Base-by-base conservation (phyloP, 768 basidiomycete species). In the Boletales sp. region DNA sequence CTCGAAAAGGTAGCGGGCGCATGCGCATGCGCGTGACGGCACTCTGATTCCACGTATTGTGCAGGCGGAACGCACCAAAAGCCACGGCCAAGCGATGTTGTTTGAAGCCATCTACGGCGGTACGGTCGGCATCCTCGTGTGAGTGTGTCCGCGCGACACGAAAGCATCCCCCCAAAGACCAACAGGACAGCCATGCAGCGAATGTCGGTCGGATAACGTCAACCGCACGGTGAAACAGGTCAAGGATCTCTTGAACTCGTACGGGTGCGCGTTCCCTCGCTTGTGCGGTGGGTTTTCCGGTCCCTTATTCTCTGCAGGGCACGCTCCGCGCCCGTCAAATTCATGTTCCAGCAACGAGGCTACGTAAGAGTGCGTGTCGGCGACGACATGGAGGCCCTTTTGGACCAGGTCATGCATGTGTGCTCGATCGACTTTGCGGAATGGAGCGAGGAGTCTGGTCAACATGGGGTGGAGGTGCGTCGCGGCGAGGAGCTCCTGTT, bases 71-170 rank as follows among this genome's bases (percentile, higher is more conserved):
- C 76, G 76, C n/a, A 70, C 65, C 43, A 80, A 76, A 45, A 76
- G 74, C 18, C 67, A 68, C 17, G 83, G 80, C 7, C 76, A 69
- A 35, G 66, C 67, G 12, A 69, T 83, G 51, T 69, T 73, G 12
- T 87, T 85, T 56, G 84, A 87, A 64, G 85, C 77, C 2, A 72
- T 87, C 43, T 76, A 77, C 9, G 72, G 71, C 19, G 77, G 80
- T 10, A 71, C 77, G n/a, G 74, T 84, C 45, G 86, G 83, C 2
- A 58, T 87, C 27, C 72, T 87, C 45, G 77, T 86, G 85, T 83
- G 60, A 69, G 82, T 69, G 30, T 18, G 39, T 30, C n/a, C 9
- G 27, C 13, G 18, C 8, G 21, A 35, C 15, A 17, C 14, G 42
- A 21, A 5, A 14, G 21, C 21, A 4, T 21, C 21, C 21, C 11